phyloP scores from a whole-genome alignment of 495 filamentous ascomycete species.

The Daldinia childiae region DNA sequence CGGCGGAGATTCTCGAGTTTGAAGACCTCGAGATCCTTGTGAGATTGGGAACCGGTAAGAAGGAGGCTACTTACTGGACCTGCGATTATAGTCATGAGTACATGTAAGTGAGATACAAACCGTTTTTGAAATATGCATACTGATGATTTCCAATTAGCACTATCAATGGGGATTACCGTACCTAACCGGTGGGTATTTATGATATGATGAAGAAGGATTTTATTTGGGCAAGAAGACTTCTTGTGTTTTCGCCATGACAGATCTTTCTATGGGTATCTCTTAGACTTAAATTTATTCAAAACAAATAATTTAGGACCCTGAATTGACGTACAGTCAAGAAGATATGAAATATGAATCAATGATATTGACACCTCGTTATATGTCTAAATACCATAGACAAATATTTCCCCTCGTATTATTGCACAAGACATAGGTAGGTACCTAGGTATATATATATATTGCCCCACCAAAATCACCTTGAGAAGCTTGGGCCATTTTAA shows the following conservation, averaged over 20 bases:
- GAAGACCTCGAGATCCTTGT: constrained; percentile 87
- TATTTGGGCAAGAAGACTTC: neutral
- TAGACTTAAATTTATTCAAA: neutral
- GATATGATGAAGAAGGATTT: neutral
- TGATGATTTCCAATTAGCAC: constrained; percentile 22
- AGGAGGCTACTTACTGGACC: constrained; percentile 89
- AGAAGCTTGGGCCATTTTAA: constrained; percentile 6
- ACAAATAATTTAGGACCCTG: neutral
- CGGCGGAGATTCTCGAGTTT: constrained; percentile 83
- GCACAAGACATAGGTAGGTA: neutral
- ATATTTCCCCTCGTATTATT: neutral
- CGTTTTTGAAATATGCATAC: neutral
- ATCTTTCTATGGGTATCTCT: neutral
- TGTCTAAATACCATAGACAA: neutral
- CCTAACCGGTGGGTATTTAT: neutral
- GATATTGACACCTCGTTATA: no score
- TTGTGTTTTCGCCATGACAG: constrained; percentile 6
- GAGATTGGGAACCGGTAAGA: constrained; percentile 72
- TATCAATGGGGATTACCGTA: constrained; percentile 41
- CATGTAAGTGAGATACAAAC: constrained; percentile 53
- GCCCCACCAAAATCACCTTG: neutral
- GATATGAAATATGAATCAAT: no score
- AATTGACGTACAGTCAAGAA: neutral
- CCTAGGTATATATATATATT: no score
- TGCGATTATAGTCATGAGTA: constrained; percentile 99